Evolutionary conservation across 23 red algal genomes (phyloP).

Genomic region (Cyanidiococcus yangmingshanensis): DNA sequence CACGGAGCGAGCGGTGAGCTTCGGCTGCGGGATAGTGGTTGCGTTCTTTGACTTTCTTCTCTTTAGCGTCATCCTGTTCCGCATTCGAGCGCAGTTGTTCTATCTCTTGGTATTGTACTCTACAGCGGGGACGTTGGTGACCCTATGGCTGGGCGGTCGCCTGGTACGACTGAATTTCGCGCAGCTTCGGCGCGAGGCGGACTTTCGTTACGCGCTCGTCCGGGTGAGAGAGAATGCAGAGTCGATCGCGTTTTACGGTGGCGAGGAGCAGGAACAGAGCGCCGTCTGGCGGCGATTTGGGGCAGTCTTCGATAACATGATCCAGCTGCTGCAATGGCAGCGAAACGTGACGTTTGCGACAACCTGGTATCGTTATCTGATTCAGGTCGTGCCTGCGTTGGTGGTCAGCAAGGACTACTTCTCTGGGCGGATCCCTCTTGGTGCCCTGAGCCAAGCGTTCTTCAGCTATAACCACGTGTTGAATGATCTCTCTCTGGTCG

Average conservation of each 20-base stretch:
- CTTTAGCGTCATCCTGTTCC: slow-evolving; percentile 76
- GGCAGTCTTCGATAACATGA: slow-evolving; percentile 39
- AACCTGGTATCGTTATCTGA: slow-evolving; percentile 59
- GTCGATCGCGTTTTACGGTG: slow-evolving; percentile 89
- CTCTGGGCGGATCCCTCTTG: slow-evolving; percentile 56
- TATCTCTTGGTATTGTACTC: slow-evolving; percentile 55
- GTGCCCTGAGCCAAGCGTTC: slow-evolving; percentile 70
- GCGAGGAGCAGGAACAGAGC: slow-evolving; percentile 42
- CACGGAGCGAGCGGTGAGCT: slow-evolving; percentile 56
- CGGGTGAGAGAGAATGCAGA: slow-evolving; percentile 76
- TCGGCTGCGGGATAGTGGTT: slow-evolving; percentile 61
- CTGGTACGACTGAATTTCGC: slow-evolving; percentile 48
- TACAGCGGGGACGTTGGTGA: slow-evolving; percentile 44
- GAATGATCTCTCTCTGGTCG: slow-evolving; percentile 58
- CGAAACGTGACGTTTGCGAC: slow-evolving; percentile 65
- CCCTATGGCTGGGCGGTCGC: slow-evolving; percentile 31
- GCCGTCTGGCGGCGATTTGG: slow-evolving; percentile 40
- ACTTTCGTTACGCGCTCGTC: slow-evolving; percentile 67
- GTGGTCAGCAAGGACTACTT: slow-evolving; percentile 67
- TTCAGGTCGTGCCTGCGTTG: slow-evolving; percentile 53
- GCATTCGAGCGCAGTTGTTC: slow-evolving; percentile 60
- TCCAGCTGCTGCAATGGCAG: slow-evolving; percentile 39
- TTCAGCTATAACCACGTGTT: slow-evolving; percentile 93
- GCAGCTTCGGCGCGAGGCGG: slow-evolving; percentile 58
- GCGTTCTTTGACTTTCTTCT: slow-evolving; percentile 71